Evolutionary conservation across 164 flowering plant species (phyloP).

Genomic region (Magnolia sinica): DNA sequence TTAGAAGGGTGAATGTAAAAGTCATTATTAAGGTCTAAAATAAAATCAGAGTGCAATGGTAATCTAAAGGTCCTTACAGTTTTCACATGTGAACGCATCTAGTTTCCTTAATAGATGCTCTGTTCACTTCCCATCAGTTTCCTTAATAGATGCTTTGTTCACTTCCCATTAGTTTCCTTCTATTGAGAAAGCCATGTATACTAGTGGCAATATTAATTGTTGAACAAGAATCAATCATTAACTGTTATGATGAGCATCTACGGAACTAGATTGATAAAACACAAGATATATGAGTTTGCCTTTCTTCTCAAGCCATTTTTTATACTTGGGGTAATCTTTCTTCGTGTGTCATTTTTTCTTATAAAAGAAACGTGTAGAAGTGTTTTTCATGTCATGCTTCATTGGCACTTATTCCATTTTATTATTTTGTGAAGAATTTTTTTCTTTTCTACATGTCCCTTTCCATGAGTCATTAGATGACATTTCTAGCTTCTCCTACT

Average conservation of each 20-base stretch:
- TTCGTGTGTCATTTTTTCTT: not conserved
- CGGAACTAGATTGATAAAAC: not conserved
- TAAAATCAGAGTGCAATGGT: not conserved
- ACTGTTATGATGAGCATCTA: not conserved
- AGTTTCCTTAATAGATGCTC: no score
- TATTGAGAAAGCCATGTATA: not conserved
- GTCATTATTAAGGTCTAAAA: not conserved
- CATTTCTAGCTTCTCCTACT: not conserved
- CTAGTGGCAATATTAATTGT: not conserved
- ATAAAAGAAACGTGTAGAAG: no score
- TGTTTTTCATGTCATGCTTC: not conserved
- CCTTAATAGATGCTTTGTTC: not conserved
- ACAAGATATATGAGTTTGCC: not conserved
- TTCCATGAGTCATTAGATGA: not conserved
- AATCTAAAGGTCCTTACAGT: not conserved
- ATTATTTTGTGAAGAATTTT: not conserved
- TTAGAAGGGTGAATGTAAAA: not conserved
- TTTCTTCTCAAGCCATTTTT: conserved; percentile 7
- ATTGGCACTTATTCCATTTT: not conserved
- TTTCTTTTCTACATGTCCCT: not conserved
- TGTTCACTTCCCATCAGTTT: not conserved
- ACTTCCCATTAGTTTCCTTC: not conserved
- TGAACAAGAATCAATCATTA: conserved; percentile 7
- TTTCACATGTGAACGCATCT: not conserved
- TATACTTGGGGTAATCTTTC: conserved; percentile 1